Conservation (phyloP, 352 stramenopile genomes). For the Phytopythium aichiense region DNA sequence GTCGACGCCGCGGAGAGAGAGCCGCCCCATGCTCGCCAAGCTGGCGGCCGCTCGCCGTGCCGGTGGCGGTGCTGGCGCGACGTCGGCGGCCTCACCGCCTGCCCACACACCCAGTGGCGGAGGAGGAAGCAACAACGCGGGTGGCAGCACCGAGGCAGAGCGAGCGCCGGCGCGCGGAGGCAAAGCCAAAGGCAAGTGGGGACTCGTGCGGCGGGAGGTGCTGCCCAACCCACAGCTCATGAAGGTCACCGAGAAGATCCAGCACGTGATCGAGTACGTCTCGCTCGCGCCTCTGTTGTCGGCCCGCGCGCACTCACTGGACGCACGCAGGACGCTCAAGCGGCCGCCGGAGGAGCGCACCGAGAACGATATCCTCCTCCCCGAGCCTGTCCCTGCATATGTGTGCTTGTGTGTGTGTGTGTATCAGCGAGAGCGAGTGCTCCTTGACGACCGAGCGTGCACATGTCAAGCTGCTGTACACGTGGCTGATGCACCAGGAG, state of each 20-base stretch:
- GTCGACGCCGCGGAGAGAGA: conserved; percentile 1
- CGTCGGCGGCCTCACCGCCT: background rate
- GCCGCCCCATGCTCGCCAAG: conserved; percentile 1
- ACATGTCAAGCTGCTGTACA: conserved; percentile 69
- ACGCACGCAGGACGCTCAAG: conserved; percentile 42
- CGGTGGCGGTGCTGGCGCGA: background rate
- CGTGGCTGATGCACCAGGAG: conserved; percentile 85
- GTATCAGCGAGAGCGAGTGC: background rate
- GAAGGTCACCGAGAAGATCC: conserved; percentile 55
- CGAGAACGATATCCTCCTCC: conserved; percentile 53
- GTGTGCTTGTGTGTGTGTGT: background rate
- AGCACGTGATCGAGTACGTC: conserved; percentile 63
- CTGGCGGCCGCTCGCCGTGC: background rate
- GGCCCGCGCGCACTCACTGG: background rate
- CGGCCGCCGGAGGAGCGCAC: conserved; percentile 59
- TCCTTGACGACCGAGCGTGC: conserved; percentile 8
- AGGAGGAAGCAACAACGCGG: background rate
- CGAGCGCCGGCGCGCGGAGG: background rate
- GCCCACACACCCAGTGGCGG: background rate
- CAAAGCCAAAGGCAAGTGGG: conserved; percentile 15
- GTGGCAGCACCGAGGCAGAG: too few species aligned
- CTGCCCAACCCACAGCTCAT: conserved; percentile 48
- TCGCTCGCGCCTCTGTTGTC: background rate
- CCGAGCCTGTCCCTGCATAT: background rate
- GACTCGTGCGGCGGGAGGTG: conserved; percentile 27